phyloP scores from a whole-genome alignment of 257 asterid genomes.

The Nicotiana knightiana region DNA sequence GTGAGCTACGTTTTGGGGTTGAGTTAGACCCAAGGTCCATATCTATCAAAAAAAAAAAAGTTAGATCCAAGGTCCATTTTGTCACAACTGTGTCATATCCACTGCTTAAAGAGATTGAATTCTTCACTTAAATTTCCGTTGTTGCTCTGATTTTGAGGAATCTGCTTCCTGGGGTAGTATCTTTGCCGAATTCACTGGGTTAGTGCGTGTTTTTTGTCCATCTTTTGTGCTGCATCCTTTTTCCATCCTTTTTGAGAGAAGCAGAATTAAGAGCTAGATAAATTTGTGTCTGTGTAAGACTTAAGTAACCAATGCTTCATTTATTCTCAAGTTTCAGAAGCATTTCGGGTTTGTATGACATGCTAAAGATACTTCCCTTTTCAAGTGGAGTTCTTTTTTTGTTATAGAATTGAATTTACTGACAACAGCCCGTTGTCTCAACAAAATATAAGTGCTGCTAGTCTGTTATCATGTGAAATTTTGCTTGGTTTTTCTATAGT shows the following conservation, averaged over 20 bases:
- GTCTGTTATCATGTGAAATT: slow-evolving; percentile 2
- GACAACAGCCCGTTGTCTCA: neutral
- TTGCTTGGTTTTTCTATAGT: neutral
- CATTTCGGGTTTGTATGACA: neutral
- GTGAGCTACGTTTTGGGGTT: neutral
- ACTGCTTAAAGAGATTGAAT: neutral
- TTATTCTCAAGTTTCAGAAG: neutral
- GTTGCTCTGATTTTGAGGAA: neutral
- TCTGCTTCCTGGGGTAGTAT: neutral
- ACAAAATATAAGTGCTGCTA: neutral
- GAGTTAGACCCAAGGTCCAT: neutral
- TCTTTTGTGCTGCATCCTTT: neutral
- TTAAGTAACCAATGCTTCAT: neutral
- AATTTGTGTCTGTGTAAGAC: neutral
- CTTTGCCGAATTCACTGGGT: neutral
- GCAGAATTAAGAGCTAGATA: neutral
- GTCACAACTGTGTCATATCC: neutral
- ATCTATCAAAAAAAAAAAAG: neutral
- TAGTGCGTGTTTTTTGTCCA: neutral
- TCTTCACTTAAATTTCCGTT: neutral
- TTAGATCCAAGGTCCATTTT: too few relatives aligned
- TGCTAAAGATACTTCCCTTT: slow-evolving; percentile 1
- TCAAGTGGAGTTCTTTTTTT: neutral
- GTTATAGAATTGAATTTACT: neutral
- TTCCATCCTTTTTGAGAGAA: neutral